These are phyloP conservation scores for Dothideomycetes sp. DNA, from an alignment of 2,329 filamentous ascomycete genomes.

Conservation along the genomic window DNA sequence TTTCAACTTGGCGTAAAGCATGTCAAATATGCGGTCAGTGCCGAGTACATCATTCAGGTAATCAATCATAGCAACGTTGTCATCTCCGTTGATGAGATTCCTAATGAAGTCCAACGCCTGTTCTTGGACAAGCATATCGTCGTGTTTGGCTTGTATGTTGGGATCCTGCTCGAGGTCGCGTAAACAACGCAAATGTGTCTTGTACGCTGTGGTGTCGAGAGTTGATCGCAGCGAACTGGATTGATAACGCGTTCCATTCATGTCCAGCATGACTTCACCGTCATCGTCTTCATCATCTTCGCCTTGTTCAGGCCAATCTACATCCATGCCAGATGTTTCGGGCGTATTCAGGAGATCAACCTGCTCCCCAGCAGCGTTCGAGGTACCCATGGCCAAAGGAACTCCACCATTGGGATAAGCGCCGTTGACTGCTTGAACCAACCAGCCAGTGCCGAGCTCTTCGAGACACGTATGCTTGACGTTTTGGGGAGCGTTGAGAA, in stretches of 20 bases:
- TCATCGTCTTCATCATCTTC: constrained; percentile 31
- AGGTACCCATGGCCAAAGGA: constrained; percentile 43
- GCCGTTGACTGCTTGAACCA: constrained; percentile 66
- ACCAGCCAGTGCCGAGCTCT: constrained; percentile 67
- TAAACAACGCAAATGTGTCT: constrained; percentile 13
- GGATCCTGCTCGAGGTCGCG: constrained; percentile 52
- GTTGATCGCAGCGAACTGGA: constrained; percentile 28
- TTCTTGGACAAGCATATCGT: constrained; percentile 80
- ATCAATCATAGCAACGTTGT: constrained; percentile 65
- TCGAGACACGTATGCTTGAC: constrained; percentile 71
- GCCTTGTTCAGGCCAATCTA: constrained; percentile 23
- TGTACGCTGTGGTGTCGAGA: constrained; percentile 18
- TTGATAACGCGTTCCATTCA: constrained; percentile 28
- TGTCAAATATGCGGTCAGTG: constrained; percentile 67
- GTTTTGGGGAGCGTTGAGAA: constrained; percentile 60
- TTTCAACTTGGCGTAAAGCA: constrained; percentile 69
- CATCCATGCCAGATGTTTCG: constrained; percentile 33
- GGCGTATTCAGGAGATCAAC: constrained; percentile 50
- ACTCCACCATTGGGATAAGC: constrained; percentile 35
- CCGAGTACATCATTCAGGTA: constrained; percentile 69
- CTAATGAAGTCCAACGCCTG: constrained; percentile 83
- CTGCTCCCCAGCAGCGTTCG: constrained; percentile 52
- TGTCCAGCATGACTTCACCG: constrained; percentile 38
- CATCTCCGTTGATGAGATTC: constrained; percentile 69
- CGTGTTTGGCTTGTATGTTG: constrained; percentile 57